These are phyloP conservation scores for Dactylellina leptospora DNA, from an alignment of 2,329 filamentous ascomycete species.

Conservation along the genomic window DNA sequence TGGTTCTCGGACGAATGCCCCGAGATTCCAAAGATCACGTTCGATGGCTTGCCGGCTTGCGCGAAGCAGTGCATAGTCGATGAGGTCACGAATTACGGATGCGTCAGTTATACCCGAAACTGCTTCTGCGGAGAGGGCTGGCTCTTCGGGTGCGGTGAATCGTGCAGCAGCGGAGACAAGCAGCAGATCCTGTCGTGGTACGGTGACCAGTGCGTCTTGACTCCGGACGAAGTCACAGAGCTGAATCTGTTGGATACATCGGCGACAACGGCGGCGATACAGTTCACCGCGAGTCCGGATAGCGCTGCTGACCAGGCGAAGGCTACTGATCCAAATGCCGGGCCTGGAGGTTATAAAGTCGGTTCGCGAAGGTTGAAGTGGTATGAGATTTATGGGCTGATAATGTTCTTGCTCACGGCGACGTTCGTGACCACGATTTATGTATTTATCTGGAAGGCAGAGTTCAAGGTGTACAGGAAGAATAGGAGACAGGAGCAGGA, in stretches of 20 bases:
- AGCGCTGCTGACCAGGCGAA: background rate
- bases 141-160: slow-evolving; percentile 13
- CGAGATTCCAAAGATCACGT: slow-evolving; percentile 14
- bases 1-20: slow-evolving; percentile 11
- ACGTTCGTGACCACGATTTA: slow-evolving; percentile 10
- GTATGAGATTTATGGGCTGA: slow-evolving; percentile 26
- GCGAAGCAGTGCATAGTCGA: slow-evolving; percentile 8
- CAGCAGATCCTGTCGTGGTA: slow-evolving; percentile 16
- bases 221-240: background rate
- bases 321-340: background rate
- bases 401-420: slow-evolving; percentile 5
- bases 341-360: background rate
- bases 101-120: slow-evolving; percentile 20
- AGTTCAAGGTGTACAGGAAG: slow-evolving; percentile 11
- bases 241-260: slow-evolving; percentile 3
- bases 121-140: slow-evolving; percentile 6
- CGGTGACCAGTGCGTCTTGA: slow-evolving; percentile 3
- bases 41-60: slow-evolving; percentile 4
- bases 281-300: background rate
- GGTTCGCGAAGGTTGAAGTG: slow-evolving; percentile 1
- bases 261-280: background rate
- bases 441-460: slow-evolving; percentile 9
- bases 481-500: background rate
- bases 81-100: slow-evolving; percentile 7
- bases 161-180: slow-evolving; percentile 12